These are phyloP conservation scores for Narthecium ossifragum DNA, from an alignment of 106 monocot genomes.

Conservation along the genomic window DNA sequence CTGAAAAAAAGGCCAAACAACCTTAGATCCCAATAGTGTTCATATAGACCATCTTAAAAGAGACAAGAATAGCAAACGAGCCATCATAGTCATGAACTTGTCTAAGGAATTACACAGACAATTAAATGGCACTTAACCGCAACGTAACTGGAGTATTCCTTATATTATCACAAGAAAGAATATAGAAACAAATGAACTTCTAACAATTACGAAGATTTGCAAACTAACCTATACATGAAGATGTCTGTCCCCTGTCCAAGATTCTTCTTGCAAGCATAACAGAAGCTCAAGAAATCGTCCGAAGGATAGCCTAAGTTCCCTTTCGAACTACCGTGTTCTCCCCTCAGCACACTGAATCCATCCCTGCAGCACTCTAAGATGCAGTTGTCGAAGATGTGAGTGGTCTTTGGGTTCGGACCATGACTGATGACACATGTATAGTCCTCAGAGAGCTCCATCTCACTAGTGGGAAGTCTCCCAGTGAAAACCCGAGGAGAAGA, in stretches of 20 bases:
- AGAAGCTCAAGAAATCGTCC: conserved; percentile 43
- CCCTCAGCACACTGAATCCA: background rate
- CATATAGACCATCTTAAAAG: too few species aligned
- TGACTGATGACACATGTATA: conserved; percentile 69
- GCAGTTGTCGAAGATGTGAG: conserved; percentile 60
- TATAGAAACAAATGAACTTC: too few species aligned
- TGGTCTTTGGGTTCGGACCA: conserved; percentile 50
- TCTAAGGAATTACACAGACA: too few species aligned
- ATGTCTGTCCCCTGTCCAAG: conserved; percentile 46
- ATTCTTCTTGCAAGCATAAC: conserved; percentile 55
- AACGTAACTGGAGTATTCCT: too few species aligned
- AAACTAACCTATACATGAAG: conserved; percentile 35
- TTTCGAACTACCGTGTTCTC: background rate
- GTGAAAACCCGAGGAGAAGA: conserved; percentile 9
- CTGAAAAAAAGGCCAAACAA: too few species aligned
- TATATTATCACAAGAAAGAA: too few species aligned
- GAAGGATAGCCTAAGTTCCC: background rate
- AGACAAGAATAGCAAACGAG: too few species aligned
- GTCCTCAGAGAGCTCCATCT: conserved; percentile 63
- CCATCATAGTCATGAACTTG: too few species aligned
- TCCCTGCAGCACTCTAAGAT: conserved; percentile 31
- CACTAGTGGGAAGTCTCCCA: conserved; percentile 12
- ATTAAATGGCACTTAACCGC: too few species aligned
- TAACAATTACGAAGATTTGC: too few species aligned
- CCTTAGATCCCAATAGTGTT: too few species aligned